These are phyloP conservation scores for Lolium multiflorum DNA, from an alignment of 176 grass and related monocot species.

Conservation along the genomic window DNA sequence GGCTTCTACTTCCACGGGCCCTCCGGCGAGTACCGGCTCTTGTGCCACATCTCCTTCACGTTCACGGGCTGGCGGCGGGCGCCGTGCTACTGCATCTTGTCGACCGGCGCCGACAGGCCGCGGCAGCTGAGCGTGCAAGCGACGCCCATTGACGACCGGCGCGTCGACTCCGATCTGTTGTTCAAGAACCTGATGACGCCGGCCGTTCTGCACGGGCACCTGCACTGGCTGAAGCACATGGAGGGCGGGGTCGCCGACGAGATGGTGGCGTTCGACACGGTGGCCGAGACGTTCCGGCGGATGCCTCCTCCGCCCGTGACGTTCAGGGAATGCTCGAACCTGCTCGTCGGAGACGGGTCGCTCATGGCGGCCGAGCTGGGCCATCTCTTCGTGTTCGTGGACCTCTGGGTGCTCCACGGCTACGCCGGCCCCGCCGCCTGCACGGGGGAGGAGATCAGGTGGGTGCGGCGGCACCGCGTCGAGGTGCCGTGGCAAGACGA, in stretches of 20 bases:
- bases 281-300: not conserved
- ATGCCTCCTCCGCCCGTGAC: not conserved
- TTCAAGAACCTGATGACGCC: not conserved
- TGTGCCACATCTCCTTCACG: not conserved
- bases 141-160: not conserved
- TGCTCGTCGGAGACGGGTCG: not conserved
- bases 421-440: not conserved
- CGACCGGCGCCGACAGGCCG: not conserved
- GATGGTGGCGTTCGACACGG: constrained; percentile 13
- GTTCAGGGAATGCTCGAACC: not conserved
- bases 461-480: constrained; percentile 4
- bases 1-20: constrained; percentile 22
- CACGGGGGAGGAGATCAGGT: not conserved
- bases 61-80: not conserved
- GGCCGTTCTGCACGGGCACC: not conserved
- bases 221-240: constrained; percentile 5
- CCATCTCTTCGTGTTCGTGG: not conserved
- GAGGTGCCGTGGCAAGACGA: not conserved
- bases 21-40: not conserved
- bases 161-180: not conserved
- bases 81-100: not conserved
- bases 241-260: not conserved
- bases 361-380: not conserved
- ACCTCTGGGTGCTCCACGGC: not conserved
- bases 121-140: not conserved